Percentiles rank a stretch among this genome's conserved stretches.
Evolutionary conservation across 257 asterid genomes (phyloP).

Genomic region (Penstemon barbatus): DNA sequence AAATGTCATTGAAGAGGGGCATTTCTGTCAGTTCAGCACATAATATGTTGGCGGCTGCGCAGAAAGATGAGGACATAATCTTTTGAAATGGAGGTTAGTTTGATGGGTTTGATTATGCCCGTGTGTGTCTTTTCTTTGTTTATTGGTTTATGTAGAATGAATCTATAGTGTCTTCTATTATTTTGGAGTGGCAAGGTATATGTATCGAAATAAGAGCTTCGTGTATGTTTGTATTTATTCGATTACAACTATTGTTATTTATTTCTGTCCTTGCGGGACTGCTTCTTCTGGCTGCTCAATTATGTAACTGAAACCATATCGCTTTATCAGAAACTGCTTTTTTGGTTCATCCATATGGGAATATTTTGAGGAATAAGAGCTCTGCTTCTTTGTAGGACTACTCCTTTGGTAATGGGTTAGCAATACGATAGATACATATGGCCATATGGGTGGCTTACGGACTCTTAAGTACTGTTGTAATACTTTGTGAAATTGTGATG

Average conservation of each 20-base stretch:
- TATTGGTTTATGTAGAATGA: slow-evolving; percentile 22
- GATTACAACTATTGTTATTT: slow-evolving; percentile 15
- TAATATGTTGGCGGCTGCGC: slow-evolving; percentile 32
- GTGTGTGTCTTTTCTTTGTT: slow-evolving; percentile 22
- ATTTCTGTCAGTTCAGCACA: slow-evolving; percentile 38
- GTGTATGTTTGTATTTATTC: slow-evolving; percentile 35
- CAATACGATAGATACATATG: too few species aligned
- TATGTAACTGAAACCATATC: slow-evolving; percentile 23
- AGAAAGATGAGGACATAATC: slow-evolving; percentile 51
- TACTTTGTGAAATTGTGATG: too few species aligned
- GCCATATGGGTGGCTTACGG: too few species aligned
- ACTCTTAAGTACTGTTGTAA: too few species aligned
- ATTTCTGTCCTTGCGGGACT: slow-evolving; percentile 20
- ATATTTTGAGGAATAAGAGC: too few species aligned
- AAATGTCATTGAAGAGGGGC: slow-evolving; percentile 42
- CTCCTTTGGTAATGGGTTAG: too few species aligned
- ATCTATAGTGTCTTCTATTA: slow-evolving; percentile 26
- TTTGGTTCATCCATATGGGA: too few species aligned
- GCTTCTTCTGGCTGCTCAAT: slow-evolving; percentile 24
- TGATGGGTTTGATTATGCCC: slow-evolving; percentile 21
- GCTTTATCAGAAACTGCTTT: neutral
- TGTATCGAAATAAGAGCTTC: slow-evolving; percentile 34
- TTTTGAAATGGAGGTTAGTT: slow-evolving; percentile 39
- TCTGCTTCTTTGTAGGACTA: too few species aligned
- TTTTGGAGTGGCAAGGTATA: slow-evolving; percentile 11